A percentile compares a stretch with the other conserved stretches of the same genome.
phyloP scores from a whole-genome alignment of 805 yeast species.

The Sungouiozyma ichnusensis region DNA sequence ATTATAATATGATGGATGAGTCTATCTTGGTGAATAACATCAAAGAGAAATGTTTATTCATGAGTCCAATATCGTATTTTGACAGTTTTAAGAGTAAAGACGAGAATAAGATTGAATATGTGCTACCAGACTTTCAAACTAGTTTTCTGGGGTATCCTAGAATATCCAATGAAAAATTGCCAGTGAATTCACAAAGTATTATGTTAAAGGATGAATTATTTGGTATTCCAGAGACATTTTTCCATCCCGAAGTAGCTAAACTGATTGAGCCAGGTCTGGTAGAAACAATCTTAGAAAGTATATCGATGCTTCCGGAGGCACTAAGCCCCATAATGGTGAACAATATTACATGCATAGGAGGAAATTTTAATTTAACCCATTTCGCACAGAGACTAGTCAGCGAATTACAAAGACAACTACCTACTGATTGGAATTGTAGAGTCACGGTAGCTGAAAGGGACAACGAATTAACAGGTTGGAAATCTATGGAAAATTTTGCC shows the following conservation, averaged over 20 bases:
- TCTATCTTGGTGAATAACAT: slow-evolving; percentile 73
- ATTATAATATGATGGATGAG: slow-evolving; percentile 90
- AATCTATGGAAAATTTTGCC: slow-evolving; percentile 42
- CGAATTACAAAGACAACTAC: slow-evolving; percentile 58
- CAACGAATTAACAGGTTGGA: slow-evolving; percentile 45
- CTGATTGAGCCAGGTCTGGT: slow-evolving; percentile 71
- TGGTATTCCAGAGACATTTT: slow-evolving; percentile 74
- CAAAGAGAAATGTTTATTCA: slow-evolving; percentile 47
- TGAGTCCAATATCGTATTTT: slow-evolving; percentile 40
- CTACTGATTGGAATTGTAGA: slow-evolving; percentile 59
- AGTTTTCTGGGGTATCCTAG: slow-evolving; percentile 56
- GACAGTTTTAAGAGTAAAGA: slow-evolving; percentile 24
- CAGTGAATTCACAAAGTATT: slow-evolving; percentile 53
- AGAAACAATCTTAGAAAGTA: slow-evolving; percentile 55
- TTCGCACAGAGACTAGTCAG: slow-evolving; percentile 48
- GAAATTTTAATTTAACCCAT: slow-evolving; percentile 62
- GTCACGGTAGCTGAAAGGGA: slow-evolving; percentile 26
- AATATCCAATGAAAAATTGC: slow-evolving; percentile 33
- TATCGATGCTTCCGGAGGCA: slow-evolving; percentile 62
- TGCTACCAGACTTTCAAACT: slow-evolving; percentile 79
- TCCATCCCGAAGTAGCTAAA: slow-evolving; percentile 76
- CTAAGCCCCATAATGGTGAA: slow-evolving; percentile 65
- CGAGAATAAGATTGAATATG: slow-evolving; percentile 48
- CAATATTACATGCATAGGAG: slow-evolving; percentile 76
- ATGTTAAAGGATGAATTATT: slow-evolving; percentile 76